phyloP scores from a whole-genome alignment of 805 yeast genomes.

The Kazachstania taianensis region DNA sequence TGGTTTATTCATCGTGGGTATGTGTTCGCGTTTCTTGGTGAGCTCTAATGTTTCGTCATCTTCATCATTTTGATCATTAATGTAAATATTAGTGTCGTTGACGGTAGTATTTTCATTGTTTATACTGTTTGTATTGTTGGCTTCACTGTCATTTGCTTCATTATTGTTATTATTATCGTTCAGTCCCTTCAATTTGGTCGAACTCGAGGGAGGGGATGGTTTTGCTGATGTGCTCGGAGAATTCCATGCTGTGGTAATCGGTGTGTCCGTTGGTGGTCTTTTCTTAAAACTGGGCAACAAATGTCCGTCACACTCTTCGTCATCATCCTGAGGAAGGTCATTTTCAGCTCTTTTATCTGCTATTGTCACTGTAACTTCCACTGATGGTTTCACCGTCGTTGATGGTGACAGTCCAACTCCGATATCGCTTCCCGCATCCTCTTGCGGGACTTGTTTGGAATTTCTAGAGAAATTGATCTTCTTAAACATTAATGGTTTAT shows the following conservation, averaged over 20 bases:
- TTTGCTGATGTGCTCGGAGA: conserved; percentile 39
- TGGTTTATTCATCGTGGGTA: neutral
- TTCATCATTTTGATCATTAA: too few species aligned
- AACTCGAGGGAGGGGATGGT: conserved; percentile 23
- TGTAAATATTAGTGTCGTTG: too few species aligned
- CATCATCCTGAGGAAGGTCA: conserved; percentile 6
- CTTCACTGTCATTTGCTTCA: neutral
- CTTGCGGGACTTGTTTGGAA: conserved; percentile 2
- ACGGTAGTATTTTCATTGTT: too few species aligned
- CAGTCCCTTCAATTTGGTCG: conserved; percentile 1
- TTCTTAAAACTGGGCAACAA: conserved; percentile 49
- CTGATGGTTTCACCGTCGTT: too few species aligned
- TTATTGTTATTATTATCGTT: neutral
- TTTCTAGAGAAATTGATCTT: conserved; percentile 4
- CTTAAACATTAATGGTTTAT: too few species aligned
- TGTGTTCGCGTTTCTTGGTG: neutral
- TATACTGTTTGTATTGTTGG: too few species aligned
- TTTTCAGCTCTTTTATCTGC: too few species aligned
- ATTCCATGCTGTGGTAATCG: conserved; percentile 45
- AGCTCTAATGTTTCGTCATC: neutral
- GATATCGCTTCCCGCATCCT: too few species aligned
- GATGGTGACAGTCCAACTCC: too few species aligned
- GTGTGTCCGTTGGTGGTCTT: conserved; percentile 69
- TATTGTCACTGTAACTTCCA: too few species aligned
- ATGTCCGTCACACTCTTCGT: conserved; percentile 4